phyloP scores from a whole-genome alignment of 768 basidiomycete genomes.

The Lyophyllum semitale region DNA sequence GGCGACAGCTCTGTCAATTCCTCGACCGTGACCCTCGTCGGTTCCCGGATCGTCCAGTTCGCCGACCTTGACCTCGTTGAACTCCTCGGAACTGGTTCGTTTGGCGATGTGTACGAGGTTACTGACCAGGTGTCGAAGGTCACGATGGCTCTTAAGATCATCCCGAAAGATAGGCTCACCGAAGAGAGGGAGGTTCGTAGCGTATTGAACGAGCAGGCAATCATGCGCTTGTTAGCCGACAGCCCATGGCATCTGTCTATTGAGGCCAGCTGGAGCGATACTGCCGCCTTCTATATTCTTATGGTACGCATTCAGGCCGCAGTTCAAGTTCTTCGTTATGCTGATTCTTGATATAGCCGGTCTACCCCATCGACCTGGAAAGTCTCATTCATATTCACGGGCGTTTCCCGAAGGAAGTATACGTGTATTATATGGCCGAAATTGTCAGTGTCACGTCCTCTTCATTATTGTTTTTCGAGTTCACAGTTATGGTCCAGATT shows the following conservation, averaged over 20 bases:
- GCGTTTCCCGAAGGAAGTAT: conserved; percentile 20
- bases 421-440: conserved; percentile 36
- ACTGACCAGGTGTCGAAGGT: conserved; percentile 22
- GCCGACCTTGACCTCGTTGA: conserved; percentile 15
- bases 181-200: conserved; percentile 12
- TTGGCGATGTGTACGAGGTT: conserved; percentile 28
- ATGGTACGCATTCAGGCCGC: conserved; percentile 17
- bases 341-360: conserved; percentile 16
- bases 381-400: conserved; percentile 29
- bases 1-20: not conserved
- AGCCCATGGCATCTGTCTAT: conserved; percentile 25
- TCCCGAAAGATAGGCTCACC: conserved; percentile 23
- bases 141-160: conserved; percentile 28
- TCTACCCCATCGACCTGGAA: conserved; percentile 31
- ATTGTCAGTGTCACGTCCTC: conserved; percentile 23
- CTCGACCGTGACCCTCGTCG: not conserved
- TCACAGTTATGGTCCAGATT: conserved; percentile 20
- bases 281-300: conserved; percentile 23
- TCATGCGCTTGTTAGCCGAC: conserved; percentile 19
- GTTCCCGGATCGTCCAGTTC: not conserved
- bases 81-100: conserved; percentile 29
- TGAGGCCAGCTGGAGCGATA: conserved; percentile 24
- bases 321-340: not conserved
- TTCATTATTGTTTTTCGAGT: not conserved
- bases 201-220: conserved; percentile 22